Evolutionary conservation across 2,329 filamentous ascomycete genomes (phyloP).

Genomic region (Claviceps humidiphila): DNA sequence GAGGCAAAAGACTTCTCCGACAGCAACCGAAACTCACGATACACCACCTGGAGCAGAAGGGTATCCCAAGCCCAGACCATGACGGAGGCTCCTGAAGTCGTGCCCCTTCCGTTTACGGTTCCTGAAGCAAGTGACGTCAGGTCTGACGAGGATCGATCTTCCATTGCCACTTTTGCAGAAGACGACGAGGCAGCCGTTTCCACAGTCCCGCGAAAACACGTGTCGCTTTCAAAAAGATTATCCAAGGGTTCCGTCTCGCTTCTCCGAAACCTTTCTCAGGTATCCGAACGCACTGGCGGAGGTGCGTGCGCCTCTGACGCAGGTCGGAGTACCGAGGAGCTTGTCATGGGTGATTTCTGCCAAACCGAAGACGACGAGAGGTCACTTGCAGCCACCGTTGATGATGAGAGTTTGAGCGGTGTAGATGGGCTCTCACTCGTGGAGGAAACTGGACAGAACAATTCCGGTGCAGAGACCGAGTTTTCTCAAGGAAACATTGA

Average conservation of each 20-base stretch:
- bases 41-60: slow-evolving; percentile 8
- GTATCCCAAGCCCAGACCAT: slow-evolving; percentile 11
- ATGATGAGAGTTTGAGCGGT: slow-evolving; percentile 33
- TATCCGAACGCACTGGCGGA: slow-evolving; percentile 11
- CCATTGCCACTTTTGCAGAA: slow-evolving; percentile 57
- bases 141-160: slow-evolving; percentile 42
- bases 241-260: slow-evolving; percentile 34
- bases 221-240: slow-evolving; percentile 32
- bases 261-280: slow-evolving; percentile 30
- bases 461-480: slow-evolving; percentile 4
- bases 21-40: slow-evolving; percentile 13
- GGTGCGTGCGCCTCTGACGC: slow-evolving; percentile 8
- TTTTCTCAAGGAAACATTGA: slow-evolving; percentile 19
- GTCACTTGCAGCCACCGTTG: slow-evolving; percentile 46
- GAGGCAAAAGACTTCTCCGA: slow-evolving; percentile 3
- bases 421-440: slow-evolving; percentile 20
- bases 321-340: slow-evolving; percentile 32
- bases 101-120: slow-evolving; percentile 54
- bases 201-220: slow-evolving; percentile 13
- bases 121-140: slow-evolving; percentile 30
- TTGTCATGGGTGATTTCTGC: slow-evolving; percentile 23
- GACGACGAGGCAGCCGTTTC: slow-evolving; percentile 30
- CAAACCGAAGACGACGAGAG: slow-evolving; percentile 29
- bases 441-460: slow-evolving; percentile 5
- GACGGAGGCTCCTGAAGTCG: slow-evolving; percentile 33